Conservation (phyloP, 2,329 filamentous ascomycete genomes). For the Aspergillus thermomutatus region DNA sequence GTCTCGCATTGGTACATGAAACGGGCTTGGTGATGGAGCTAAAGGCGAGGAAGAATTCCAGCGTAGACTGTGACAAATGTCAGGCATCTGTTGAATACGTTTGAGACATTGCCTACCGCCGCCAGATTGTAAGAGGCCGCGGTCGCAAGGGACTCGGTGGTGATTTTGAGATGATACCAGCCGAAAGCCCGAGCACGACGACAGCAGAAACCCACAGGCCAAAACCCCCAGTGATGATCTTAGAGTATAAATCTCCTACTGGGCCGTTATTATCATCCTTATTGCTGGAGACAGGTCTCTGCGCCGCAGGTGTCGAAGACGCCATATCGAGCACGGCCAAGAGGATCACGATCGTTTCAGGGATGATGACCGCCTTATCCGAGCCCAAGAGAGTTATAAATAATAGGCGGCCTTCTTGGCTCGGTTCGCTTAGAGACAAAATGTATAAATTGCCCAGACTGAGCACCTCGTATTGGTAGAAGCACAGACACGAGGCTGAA, state of each 20-base stretch:
- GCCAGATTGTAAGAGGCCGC: constrained; percentile 3
- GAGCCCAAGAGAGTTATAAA: no score
- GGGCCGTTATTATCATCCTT: not conserved
- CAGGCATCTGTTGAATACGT: not conserved
- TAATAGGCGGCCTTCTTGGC: no score
- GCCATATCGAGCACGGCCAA: not conserved
- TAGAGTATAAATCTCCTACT: not conserved
- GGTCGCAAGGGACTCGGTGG: not conserved
- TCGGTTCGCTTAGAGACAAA: no score
- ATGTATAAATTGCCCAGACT: no score
- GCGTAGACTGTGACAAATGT: not conserved
- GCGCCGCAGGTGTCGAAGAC: not conserved
- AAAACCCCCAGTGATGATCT: not conserved
- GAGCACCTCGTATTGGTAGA: no score
- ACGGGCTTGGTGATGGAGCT: constrained; percentile 1
- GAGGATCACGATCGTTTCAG: no score
- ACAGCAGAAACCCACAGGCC: not conserved
- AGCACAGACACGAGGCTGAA: no score
- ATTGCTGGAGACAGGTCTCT: not conserved
- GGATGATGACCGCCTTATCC: no score
- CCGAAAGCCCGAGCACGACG: constrained; percentile 1
- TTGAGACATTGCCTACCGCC: not conserved
- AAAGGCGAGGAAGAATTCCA: constrained; percentile 2
- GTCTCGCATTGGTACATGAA: constrained; percentile 1
- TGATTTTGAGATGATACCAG: constrained; percentile 2